Conservation (phyloP, 2,329 filamentous ascomycete species). For the Bisporella sp. region DNA sequence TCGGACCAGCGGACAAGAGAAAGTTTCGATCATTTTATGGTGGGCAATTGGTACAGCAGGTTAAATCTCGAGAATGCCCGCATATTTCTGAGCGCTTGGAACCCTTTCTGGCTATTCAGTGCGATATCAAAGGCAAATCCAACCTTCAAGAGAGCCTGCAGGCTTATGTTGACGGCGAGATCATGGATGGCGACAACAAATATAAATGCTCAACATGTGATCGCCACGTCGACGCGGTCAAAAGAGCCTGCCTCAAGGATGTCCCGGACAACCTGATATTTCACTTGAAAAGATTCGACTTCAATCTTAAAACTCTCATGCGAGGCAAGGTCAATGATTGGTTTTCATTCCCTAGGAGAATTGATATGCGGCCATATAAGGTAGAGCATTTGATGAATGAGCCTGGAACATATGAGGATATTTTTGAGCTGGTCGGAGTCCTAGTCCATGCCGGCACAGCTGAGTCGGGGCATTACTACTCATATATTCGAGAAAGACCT, state of each 20-base stretch:
- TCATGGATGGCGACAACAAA: conserved; percentile 97
- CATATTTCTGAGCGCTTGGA: conserved; percentile 90
- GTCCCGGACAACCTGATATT: conserved; percentile 93
- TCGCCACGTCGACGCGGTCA: conserved; percentile 85
- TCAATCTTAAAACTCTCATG: conserved; percentile 68
- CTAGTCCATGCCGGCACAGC: conserved; percentile 90
- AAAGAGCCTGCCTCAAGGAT: conserved; percentile 84
- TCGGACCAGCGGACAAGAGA: conserved; percentile 59
- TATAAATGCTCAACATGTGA: conserved; percentile 94
- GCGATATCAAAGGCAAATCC: conserved; percentile 89
- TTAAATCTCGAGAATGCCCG: conserved; percentile 88
- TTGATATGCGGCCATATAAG: conserved; percentile 87
- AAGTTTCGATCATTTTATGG: conserved; percentile 79
- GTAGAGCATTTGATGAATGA: conserved; percentile 72
- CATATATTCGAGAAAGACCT: conserved; percentile 79
- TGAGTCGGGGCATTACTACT: conserved; percentile 95
- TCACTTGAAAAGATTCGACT: conserved; percentile 84
- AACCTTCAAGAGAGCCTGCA: conserved; percentile 80
- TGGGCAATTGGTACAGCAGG: conserved; percentile 86
- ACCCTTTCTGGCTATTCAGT: conserved; percentile 89
- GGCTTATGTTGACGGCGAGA: conserved; percentile 93
- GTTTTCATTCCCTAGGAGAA: conserved; percentile 76
- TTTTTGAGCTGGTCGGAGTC: conserved; percentile 91
- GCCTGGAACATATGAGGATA: conserved; percentile 53
- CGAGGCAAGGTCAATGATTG: conserved; percentile 93